phyloP scores from a whole-genome alignment of 1,284 basidiomycete genomes.

The Rugosomyces carneus region DNA sequence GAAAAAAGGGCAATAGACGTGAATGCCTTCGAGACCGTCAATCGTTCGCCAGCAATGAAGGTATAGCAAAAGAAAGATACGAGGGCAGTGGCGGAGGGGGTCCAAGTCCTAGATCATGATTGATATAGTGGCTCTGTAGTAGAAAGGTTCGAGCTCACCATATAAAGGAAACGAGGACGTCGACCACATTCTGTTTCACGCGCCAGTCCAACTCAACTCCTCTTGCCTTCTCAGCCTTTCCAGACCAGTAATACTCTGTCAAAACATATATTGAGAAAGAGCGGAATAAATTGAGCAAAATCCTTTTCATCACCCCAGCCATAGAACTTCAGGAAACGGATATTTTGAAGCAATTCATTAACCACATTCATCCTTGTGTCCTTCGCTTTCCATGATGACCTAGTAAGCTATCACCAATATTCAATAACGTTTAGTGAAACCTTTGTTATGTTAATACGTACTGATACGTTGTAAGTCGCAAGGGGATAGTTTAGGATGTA shows the following conservation, averaged over 20 bases:
- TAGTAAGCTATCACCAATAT: slow-evolving; percentile 40
- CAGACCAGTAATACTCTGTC: slow-evolving; percentile 49
- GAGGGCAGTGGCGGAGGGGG: slow-evolving; percentile 62
- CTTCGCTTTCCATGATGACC: slow-evolving; percentile 60
- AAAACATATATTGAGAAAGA: neutral
- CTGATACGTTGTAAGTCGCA: slow-evolving; percentile 59
- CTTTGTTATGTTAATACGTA: slow-evolving; percentile 26
- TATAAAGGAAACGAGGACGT: slow-evolving; percentile 54
- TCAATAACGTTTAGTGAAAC: neutral
- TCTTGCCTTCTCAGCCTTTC: slow-evolving; percentile 42
- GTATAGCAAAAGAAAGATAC: slow-evolving; percentile 62
- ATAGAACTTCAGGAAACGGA: slow-evolving; percentile 67
- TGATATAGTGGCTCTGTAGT: neutral
- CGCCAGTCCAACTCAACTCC: slow-evolving; percentile 59
- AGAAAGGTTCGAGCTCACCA: slow-evolving; percentile 33
- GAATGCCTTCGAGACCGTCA: slow-evolving; percentile 67
- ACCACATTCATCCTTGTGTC: slow-evolving; percentile 74
- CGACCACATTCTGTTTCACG: slow-evolving; percentile 56
- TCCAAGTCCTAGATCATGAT: slow-evolving; percentile 52
- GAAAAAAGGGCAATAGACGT: slow-evolving; percentile 62
- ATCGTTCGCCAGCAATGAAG: slow-evolving; percentile 45
- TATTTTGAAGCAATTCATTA: slow-evolving; percentile 74
- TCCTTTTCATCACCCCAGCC: slow-evolving; percentile 58
- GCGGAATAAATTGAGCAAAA: neutral
- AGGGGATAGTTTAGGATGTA: slow-evolving; percentile 63